Base-by-base conservation (phyloP, 1,284 basidiomycete genomes). In the Pseudozyma hubeiensis region DNA sequence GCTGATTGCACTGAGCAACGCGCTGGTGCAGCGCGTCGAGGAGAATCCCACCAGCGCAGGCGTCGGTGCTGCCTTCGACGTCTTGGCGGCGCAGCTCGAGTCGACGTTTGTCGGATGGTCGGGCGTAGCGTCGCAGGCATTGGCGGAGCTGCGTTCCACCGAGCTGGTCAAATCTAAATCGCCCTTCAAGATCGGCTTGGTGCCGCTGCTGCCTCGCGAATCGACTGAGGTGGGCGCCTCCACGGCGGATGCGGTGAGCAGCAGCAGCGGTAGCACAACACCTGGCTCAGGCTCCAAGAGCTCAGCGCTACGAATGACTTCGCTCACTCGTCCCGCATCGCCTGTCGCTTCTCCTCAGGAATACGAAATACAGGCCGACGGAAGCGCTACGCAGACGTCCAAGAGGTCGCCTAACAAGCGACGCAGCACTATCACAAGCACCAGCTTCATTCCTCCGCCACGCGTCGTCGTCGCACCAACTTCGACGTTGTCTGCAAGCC, bases 1-100 rank as follows among this genome's bases (percentile, higher is more conserved):
- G 50, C 69, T 83, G 33, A 83, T 83, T 45, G 74, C 77, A 8
- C 62, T 83, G 39, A 82, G 80, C 67, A 81, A 80, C n/a, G 66
- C 70, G 9, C 65, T 83, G 14, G 72, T 76, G 13, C 65, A 75
- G 30, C 73, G 79, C 11, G 77, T 83, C 30, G 81, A 83, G 47
- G 78, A 78, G 24, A 76, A 78, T 30, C 81, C 81, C 3, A 80
- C 81, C 19, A 77, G 80, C 17, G 75, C 68, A 2, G 81, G 81
- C 35, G 81, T 83, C 10, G 81, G 77, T 13, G 72, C 68, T 2
- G 76, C 81, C 0, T 83, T 83, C 48, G 51, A 69, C 10, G 44
- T 65, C 10, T 61, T 83, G 14, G 61, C 64, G 6, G 64, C 58
- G 19, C 77, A 80, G 48, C 53, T 83, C 6, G 80, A 83, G 52